Conservation (phyloP, 768 basidiomycete genomes). For the Amanita jacksonii region DNA sequence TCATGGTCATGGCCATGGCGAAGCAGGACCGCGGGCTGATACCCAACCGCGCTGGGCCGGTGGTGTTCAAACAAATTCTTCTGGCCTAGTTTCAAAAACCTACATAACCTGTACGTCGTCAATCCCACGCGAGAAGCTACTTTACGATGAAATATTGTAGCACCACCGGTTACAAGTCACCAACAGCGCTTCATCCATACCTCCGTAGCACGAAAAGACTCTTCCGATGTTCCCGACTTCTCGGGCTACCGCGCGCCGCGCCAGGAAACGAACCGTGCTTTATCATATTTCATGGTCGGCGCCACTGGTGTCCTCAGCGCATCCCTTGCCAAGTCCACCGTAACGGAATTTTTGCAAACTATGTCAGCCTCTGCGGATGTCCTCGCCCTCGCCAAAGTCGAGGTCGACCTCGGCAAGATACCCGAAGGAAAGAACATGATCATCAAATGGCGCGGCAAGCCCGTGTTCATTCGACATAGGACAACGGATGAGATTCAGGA, state of each 20-base stretch:
- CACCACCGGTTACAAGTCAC: constrained; percentile 41
- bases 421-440: constrained; percentile 97
- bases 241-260: constrained; percentile 68
- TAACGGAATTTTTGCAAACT: constrained; percentile 89
- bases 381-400: constrained; percentile 95
- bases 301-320: constrained; percentile 90
- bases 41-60: constrained; percentile 53
- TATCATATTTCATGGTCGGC: constrained; percentile 88
- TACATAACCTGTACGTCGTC: constrained; percentile 47
- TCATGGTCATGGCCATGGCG: constrained; percentile 53
- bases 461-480: constrained; percentile 97
- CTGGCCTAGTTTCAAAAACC: constrained; percentile 57
- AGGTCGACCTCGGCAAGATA: constrained; percentile 81
- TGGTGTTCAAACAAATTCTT: constrained; percentile 39
- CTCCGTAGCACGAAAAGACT: constrained; percentile 55
- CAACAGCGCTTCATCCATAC: constrained; percentile 74
- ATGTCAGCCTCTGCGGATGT: constrained; percentile 98
- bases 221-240: constrained; percentile 85
- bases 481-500: constrained; percentile 88
- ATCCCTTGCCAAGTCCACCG: constrained; percentile 86
- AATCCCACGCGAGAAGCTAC: constrained; percentile 7
- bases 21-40: constrained; percentile 49
- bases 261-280: constrained; percentile 56
- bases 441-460: constrained; percentile 99
- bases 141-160: constrained; percentile 14